Evolutionary conservation across 495 filamentous ascomycete genomes (phyloP).

Genomic region (Penicillium paradoxum): DNA sequence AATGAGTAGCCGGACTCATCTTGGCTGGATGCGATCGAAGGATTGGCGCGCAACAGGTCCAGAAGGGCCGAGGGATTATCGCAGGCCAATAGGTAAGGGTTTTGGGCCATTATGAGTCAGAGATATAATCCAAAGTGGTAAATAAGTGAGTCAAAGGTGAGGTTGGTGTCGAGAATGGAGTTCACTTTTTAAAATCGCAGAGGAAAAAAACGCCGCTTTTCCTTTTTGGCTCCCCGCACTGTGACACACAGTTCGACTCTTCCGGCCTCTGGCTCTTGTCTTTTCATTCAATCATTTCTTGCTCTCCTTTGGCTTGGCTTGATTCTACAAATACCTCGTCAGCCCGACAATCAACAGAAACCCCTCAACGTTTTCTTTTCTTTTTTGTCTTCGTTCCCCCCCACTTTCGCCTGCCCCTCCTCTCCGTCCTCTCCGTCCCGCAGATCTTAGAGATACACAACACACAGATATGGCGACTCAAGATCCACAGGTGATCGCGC

Average conservation of each 20-base stretch:
- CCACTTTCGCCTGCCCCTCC: conserved; percentile 11
- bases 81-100: conserved; percentile 73
- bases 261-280: neutral
- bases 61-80: conserved; percentile 65
- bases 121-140: neutral
- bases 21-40: conserved; percentile 60
- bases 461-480: conserved; percentile 47
- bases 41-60: conserved; percentile 60
- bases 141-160: neutral
- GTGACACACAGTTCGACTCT: conserved; percentile 16
- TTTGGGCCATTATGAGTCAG: conserved; percentile 48
- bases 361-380: neutral
- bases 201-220: conserved; percentile 13
- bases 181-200: conserved; percentile 1
- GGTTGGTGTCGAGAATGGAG: conserved; percentile 1
- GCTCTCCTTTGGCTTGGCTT: neutral
- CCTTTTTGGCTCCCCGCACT: conserved; percentile 24
- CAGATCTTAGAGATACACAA: neutral
- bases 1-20: conserved; percentile 88
- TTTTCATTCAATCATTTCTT: neutral
- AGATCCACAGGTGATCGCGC: conserved; percentile 55
- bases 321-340: neutral
- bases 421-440: conserved; percentile 1
- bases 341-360: neutral
- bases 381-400: neutral